phyloP scores from a whole-genome alignment of 1,284 basidiomycete species.

The Cutaneotrichosporon sp. region DNA sequence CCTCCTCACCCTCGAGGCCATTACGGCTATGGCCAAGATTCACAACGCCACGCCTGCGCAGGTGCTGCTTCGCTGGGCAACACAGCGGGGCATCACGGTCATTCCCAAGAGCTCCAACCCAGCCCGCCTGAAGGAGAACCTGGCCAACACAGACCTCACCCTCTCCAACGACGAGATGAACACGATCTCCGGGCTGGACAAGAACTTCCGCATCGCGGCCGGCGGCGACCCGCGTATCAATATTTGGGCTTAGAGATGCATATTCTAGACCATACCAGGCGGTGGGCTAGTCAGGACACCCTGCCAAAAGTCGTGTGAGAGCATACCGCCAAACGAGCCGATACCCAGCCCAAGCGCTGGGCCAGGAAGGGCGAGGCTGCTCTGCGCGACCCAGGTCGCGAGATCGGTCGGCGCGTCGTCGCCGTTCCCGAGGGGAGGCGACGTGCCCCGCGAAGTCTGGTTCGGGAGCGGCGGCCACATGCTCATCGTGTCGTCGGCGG shows the following conservation, averaged over 20 bases:
- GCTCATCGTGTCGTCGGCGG: conserved; percentile 20
- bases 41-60: conserved; percentile 38
- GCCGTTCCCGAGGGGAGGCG: neutral
- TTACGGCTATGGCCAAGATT: conserved; percentile 57
- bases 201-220: conserved; percentile 65
- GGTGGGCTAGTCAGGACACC: neutral
- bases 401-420: neutral
- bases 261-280: conserved; percentile 9
- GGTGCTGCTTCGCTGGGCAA: conserved; percentile 49
- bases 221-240: conserved; percentile 64
- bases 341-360: conserved; percentile 13
- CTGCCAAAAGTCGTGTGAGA: conserved; percentile 8
- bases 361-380: neutral
- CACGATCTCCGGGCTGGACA: conserved; percentile 64
- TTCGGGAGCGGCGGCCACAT: conserved; percentile 23
- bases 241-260: conserved; percentile 62
- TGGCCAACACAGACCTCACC: conserved; percentile 61
- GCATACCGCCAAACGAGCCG: conserved; percentile 8
- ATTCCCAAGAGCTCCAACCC: conserved; percentile 59
- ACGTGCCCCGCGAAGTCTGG: neutral
- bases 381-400: conserved; percentile 7
- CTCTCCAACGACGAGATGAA: conserved; percentile 63
- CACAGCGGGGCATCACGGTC: conserved; percentile 60
- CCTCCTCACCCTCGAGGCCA: conserved; percentile 55
- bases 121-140: conserved; percentile 62